Conservation (phyloP, 495 filamentous ascomycete species). For the Chaetomidium leptoderma region DNA sequence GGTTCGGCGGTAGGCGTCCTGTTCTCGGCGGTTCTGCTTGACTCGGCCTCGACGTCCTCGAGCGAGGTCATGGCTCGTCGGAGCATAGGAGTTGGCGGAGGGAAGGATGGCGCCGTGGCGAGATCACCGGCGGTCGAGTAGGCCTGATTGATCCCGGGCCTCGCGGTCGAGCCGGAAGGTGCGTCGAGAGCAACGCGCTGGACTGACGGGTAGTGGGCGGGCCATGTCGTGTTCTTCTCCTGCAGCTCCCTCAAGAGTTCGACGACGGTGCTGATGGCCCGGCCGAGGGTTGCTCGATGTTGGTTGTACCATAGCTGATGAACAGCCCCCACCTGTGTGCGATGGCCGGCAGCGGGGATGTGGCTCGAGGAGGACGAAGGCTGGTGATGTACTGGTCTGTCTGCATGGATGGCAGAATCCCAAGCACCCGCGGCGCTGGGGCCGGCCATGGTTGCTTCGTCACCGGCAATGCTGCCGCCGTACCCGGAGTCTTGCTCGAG, state of each 20-base stretch:
- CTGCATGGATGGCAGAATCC: constrained; percentile 55
- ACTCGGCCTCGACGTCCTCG: constrained; percentile 63
- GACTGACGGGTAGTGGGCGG: constrained; percentile 88
- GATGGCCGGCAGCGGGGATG: constrained; percentile 36
- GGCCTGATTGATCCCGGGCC: constrained; percentile 53
- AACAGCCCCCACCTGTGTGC: constrained; percentile 43
- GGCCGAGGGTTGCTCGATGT: constrained; percentile 77
- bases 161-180: constrained; percentile 35
- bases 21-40: constrained; percentile 61
- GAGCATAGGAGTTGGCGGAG: constrained; percentile 47
- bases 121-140: constrained; percentile 42
- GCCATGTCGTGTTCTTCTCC: constrained; percentile 86
- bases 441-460: constrained; percentile 39
- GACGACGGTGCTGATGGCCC: constrained; percentile 77
- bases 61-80: constrained; percentile 69
- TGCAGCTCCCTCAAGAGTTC: constrained; percentile 75
- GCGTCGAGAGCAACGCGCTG: constrained; percentile 53
- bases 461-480: constrained; percentile 62
- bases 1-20: constrained; percentile 52
- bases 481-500: constrained; percentile 91
- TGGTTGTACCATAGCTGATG: constrained; percentile 70
- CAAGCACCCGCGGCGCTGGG: constrained; percentile 28
- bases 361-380: constrained; percentile 25
- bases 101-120: constrained; percentile 17
- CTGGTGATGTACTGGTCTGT: constrained; percentile 51